Evolutionary conservation across 352 stramenopile genomes (phyloP), one percentile per base, ranked within the genome.

Genomic region (Phytophthora sp.): DNA sequence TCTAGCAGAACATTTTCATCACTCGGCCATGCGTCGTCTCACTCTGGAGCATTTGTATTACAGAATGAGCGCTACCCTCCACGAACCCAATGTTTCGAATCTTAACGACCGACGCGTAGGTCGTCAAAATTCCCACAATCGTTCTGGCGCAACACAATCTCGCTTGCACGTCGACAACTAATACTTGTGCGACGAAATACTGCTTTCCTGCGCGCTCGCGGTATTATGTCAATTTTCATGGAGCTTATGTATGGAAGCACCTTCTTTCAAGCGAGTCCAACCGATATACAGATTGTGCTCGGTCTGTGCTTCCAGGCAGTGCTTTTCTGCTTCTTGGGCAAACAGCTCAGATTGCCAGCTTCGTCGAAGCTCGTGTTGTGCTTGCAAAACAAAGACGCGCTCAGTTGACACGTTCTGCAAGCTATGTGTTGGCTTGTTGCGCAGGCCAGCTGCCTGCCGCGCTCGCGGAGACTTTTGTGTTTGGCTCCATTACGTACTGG

Each of bases 401-500:
- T 10, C 90, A 94, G 59, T 87, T 94, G 61, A 93, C 81, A 53
- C 73, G 75, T 7, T 73, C 83, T 24, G 72, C 72, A 5, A 73
- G 74, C 17, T 94, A 88, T 44, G 72, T 91, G 27, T 26, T 92
- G 12, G 79, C 66, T 9, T 59, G 51, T 13, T 53, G 53, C 10
- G 60, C 55, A 9, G 51, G 55, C 8, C 60, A 74, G 39, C 38
- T 75, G 20, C 61, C 77, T 35, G 53, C 76, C 46, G 43, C 51
- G 66, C 2, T 75, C 12, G 55, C 84, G n/a, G 86, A 92, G 72
- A 78, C 69, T 21, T 46, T 90, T 5, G 39, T 86, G 10, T 92
- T 95, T 69, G 87, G 82, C 24, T 77, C 70, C 2, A 63, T 92
- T 50, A 61, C 91, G 3, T 95, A 91, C 52, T 92, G 72, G 66